Conservation (phyloP, 345 rosid genomes). For the Mercurialis annua region DNA sequence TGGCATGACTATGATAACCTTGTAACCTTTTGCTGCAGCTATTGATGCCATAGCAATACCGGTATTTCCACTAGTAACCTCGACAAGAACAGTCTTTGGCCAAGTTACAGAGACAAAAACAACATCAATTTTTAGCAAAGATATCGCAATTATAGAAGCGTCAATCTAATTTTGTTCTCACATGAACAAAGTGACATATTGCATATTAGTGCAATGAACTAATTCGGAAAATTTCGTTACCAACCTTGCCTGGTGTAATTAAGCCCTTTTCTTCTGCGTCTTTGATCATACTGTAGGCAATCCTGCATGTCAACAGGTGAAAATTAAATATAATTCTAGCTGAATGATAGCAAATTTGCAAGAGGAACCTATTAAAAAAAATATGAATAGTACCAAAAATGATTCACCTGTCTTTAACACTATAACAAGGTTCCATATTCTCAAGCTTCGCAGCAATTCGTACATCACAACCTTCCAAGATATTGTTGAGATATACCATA, state of each 20-base stretch:
- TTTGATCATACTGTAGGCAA: constrained; percentile 21
- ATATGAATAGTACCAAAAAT: no score
- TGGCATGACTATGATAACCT: constrained; percentile 21
- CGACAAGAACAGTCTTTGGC: constrained; percentile 24
- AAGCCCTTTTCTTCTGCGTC: constrained; percentile 23
- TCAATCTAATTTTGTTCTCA: no score
- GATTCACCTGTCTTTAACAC: constrained; percentile 75
- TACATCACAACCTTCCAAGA: constrained; percentile 70
- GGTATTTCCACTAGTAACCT: constrained; percentile 26
- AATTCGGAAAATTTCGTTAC: neutral
- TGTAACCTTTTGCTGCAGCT: constrained; percentile 27
- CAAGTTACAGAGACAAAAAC: neutral
- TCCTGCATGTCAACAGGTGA: constrained; percentile 3
- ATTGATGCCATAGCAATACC: constrained; percentile 25
- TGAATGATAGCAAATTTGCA: neutral
- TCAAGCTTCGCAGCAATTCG: constrained; percentile 85
- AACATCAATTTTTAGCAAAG: neutral
- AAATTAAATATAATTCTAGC: neutral
- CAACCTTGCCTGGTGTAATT: constrained; percentile 17
- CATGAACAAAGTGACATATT: no score
- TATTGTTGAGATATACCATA: constrained; percentile 66
- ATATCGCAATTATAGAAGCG: no score
- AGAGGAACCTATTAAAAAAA: neutral
- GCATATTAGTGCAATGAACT: no score
- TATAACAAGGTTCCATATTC: constrained; percentile 72